Evolutionary conservation across 495 filamentous ascomycete genomes (phyloP), one percentile per base, ranked within the genome.

Genomic region (Talaromyces nanjingensis): DNA sequence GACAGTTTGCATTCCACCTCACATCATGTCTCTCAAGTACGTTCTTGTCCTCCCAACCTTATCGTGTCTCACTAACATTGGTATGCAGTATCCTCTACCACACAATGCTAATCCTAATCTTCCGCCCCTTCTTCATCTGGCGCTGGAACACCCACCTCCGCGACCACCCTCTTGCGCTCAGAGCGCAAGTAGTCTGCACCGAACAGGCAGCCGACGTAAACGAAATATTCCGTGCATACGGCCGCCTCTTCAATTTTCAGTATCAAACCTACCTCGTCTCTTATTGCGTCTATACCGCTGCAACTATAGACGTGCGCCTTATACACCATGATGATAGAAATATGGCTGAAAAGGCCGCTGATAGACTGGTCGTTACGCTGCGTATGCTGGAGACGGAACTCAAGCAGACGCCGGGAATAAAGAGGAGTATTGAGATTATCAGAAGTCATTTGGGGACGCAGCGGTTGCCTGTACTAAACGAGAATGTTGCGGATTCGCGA

Each of bases 241-340:
- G 64, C 25, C 59, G 64, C 7, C 45, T 37, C 12, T 66, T 66
- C 53, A 63, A 66, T 34, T 66, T 63, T 39, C 61, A 63, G 18
- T 57, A 66, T 25, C 61, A 66, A 39, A 66, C 29, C 25, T 66
- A 66, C 59, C 60, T 66, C 20, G 27, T 66, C 8, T 66, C 65
- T 3, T 66, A 66, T 47, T 66, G 65, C 33, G 65, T 66, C 6
- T 66, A 66, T 37, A 66, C 65, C 16, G 61, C 65, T 22, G 65
- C 61, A 25, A 66, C 65, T 2, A 66, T 66, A 49, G 65, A 66
- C 25, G 55, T 66, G 7, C 61, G 52, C 56, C 52, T 59, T 2
- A 59, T 64, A 4, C 65, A 37, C 4, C 60, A 66, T 20, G 65
- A 66, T 11, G 65, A 66, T 42, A 22, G 18, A 8, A 33, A 11